Percentiles rank a stretch among this genome's conserved stretches.
Conservation (phyloP, 768 basidiomycete genomes). For the Rhizopogon sp. region DNA sequence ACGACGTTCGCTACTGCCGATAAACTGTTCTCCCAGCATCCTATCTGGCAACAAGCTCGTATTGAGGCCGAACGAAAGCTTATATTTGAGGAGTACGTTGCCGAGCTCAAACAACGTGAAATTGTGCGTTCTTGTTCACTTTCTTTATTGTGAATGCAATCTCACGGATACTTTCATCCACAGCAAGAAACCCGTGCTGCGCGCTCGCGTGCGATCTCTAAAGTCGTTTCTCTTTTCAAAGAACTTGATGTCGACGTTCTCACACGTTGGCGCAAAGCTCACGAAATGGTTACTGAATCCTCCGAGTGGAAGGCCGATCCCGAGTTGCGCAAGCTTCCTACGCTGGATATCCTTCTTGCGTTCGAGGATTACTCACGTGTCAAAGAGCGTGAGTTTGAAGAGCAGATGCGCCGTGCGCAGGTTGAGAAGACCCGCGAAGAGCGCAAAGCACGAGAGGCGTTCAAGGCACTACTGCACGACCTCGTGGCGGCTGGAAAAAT, state of each 20-base stretch:
- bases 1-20: slow-evolving; percentile 89
- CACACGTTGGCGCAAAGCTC: slow-evolving; percentile 89
- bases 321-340: slow-evolving; percentile 79
- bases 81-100: slow-evolving; percentile 90
- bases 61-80: slow-evolving; percentile 81
- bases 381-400: slow-evolving; percentile 87
- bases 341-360: slow-evolving; percentile 85
- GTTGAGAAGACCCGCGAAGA: slow-evolving; percentile 83
- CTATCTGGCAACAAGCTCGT: slow-evolving; percentile 86
- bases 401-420: slow-evolving; percentile 71
- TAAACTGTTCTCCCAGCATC: slow-evolving; percentile 78
- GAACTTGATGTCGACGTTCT: slow-evolving; percentile 85
- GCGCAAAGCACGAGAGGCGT: slow-evolving; percentile 87
- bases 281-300: slow-evolving; percentile 69
- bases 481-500: slow-evolving; percentile 64
- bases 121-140: slow-evolving; percentile 50
- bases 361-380: slow-evolving; percentile 94
- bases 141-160: slow-evolving; percentile 3
- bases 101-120: slow-evolving; percentile 83
- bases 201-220: slow-evolving; percentile 74
- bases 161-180: slow-evolving; percentile 2
- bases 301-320: slow-evolving; percentile 73
- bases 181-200: slow-evolving; percentile 79
- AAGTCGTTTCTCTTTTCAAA: slow-evolving; percentile 82
- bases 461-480: slow-evolving; percentile 78